phyloP scores from a whole-genome alignment of 352 stramenopile genomes.

The Pythium aphanidermatum region DNA sequence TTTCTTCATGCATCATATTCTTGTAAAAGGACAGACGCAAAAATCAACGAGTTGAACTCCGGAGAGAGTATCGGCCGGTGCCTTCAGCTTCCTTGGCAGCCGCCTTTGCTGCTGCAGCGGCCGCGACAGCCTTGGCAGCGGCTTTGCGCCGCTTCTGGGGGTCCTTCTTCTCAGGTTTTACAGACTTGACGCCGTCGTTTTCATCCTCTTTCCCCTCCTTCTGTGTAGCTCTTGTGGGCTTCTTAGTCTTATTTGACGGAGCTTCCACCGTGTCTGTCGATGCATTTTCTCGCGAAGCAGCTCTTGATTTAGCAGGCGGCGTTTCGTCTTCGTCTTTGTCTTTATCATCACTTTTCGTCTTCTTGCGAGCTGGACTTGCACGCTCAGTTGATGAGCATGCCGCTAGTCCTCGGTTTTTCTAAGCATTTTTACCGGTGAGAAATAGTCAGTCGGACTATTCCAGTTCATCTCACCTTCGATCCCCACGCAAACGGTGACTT shows the following conservation, averaged over 20 bases:
- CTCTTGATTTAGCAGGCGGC: constrained; percentile 1
- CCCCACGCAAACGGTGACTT: constrained; percentile 44
- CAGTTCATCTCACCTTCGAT: constrained; percentile 21
- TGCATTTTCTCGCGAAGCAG: neutral
- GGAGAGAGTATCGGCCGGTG: constrained; percentile 35
- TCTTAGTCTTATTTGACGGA: neutral
- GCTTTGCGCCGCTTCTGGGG: constrained; percentile 40
- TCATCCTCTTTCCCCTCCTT: constrained; percentile 17
- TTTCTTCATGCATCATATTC: too few relatives aligned
- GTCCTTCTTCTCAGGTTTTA: constrained; percentile 17
- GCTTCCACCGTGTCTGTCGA: neutral
- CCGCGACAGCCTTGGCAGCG: constrained; percentile 48
- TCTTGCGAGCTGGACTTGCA: constrained; percentile 15
- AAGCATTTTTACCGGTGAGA: neutral
- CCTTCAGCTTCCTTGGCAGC: constrained; percentile 34
- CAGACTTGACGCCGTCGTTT: constrained; percentile 20
- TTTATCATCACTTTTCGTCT: constrained; percentile 13
- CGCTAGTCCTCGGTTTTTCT: neutral
- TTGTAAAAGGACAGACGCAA: too few relatives aligned
- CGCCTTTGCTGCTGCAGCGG: constrained; percentile 50
- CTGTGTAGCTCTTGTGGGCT: constrained; percentile 5
- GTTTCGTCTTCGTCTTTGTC: neutral
- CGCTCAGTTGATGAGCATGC: neutral
- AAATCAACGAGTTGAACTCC: constrained; percentile 4
- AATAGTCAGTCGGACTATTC: too few relatives aligned